Conservation (phyloP, 73 alveolate species). For the Blepharisma japonicum region DNA sequence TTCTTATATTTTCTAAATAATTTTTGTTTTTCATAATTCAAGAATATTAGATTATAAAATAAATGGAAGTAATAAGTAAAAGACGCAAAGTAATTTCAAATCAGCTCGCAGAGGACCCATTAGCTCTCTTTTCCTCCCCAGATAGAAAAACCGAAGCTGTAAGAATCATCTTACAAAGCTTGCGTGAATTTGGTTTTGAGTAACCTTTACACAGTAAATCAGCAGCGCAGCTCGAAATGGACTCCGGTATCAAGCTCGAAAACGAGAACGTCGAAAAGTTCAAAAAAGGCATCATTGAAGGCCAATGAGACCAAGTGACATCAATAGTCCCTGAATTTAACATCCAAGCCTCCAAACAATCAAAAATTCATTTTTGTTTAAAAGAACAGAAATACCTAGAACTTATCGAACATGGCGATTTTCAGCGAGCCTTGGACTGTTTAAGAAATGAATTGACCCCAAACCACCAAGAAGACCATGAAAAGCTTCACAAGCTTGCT, state of each 20-base stretch:
- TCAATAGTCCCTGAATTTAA: neutral
- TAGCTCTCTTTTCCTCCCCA: neutral
- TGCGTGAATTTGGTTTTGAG: constrained; percentile 41
- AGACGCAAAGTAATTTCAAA: neutral
- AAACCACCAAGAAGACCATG: constrained; percentile 5
- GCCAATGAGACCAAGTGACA: constrained; percentile 10
- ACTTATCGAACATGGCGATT: constrained; percentile 33
- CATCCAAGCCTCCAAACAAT: constrained; percentile 1
- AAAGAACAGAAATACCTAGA: constrained; percentile 48
- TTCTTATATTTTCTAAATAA: too few relatives aligned
- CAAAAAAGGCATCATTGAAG: constrained; percentile 4
- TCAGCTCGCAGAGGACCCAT: neutral
- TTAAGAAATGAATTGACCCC: constrained; percentile 39
- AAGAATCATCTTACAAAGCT: constrained; percentile 36
- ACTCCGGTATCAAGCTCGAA: constrained; percentile 24
- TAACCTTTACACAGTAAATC: constrained; percentile 19
- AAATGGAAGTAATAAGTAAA: constrained; percentile 22
- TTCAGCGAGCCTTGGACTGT: constrained; percentile 31
- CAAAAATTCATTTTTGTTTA: constrained; percentile 30
- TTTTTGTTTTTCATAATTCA: too few relatives aligned
- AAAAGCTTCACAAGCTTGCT: constrained; percentile 35
- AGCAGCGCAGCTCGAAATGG: constrained; percentile 3
- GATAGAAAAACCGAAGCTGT: constrained; percentile 29
- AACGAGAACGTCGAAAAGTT: constrained; percentile 7
- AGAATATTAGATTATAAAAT: too few relatives aligned